Evolutionary conservation across 768 basidiomycete species (phyloP).

Genomic region (Cyathus striatus): DNA sequence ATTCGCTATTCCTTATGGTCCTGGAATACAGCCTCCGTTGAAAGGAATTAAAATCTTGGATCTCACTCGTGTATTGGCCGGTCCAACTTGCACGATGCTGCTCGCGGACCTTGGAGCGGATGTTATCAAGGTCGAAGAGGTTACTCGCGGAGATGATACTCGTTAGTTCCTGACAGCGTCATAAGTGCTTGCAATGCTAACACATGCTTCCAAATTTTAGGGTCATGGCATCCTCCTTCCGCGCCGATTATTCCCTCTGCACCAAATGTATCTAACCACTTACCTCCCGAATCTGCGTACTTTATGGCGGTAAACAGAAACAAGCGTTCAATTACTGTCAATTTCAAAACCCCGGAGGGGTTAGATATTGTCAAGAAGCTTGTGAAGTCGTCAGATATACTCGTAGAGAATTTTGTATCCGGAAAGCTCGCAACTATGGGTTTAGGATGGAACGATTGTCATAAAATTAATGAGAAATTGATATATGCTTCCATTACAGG

Average conservation of each 20-base stretch:
- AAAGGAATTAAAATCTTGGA: slow-evolving; percentile 82
- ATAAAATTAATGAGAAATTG: slow-evolving; percentile 68
- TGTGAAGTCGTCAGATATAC: slow-evolving; percentile 69
- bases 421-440: slow-evolving; percentile 85
- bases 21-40: slow-evolving; percentile 73
- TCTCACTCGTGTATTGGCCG: slow-evolving; percentile 87
- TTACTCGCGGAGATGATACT: slow-evolving; percentile 83
- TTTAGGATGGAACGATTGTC: slow-evolving; percentile 81
- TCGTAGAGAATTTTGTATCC: slow-evolving; percentile 86
- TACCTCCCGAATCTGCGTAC: slow-evolving; percentile 90
- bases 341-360: slow-evolving; percentile 79
- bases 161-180: slow-evolving; percentile 50
- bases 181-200: too few relatives aligned
- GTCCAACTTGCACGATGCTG: slow-evolving; percentile 89
- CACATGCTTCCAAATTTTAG: slow-evolving; percentile 25
- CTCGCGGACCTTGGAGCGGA: slow-evolving; percentile 91
- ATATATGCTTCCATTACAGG: slow-evolving; percentile 91
- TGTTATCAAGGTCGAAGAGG: slow-evolving; percentile 88
- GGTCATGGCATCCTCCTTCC: slow-evolving; percentile 63
- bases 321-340: slow-evolving; percentile 84
- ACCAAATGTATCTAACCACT: slow-evolving; percentile 50
- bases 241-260: slow-evolving; percentile 43
- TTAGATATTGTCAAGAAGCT: slow-evolving; percentile 70
- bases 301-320: slow-evolving; percentile 87
- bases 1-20: slow-evolving; percentile 8